Evolutionary conservation across 2,329 filamentous ascomycete species (phyloP).

Genomic region (Seiridium cupressi): DNA sequence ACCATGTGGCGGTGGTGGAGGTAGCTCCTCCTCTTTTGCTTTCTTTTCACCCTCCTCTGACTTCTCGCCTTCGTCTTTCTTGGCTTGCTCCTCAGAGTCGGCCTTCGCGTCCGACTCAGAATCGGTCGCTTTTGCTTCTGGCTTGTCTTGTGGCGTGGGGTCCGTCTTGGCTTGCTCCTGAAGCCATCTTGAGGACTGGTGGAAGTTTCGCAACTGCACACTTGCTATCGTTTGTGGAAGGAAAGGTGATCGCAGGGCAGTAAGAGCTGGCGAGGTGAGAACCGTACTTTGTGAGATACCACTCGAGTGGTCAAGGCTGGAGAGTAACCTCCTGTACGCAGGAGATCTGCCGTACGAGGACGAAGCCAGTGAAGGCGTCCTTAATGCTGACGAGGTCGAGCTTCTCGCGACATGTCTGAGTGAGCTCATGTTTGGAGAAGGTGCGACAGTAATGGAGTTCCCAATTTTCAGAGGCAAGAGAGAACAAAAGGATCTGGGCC

Average conservation of each 20-base stretch:
- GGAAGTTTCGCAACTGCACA: constrained; percentile 36
- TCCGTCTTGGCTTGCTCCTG: constrained; percentile 34
- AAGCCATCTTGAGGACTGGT: constrained; percentile 30
- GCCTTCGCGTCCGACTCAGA: constrained; percentile 22
- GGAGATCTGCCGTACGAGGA: constrained; percentile 42
- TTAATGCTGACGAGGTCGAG: constrained; percentile 38
- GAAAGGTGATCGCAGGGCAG: constrained; percentile 45
- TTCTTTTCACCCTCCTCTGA: constrained; percentile 49
- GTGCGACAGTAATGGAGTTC: neutral
- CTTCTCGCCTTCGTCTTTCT: constrained; percentile 44
- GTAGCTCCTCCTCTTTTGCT: constrained; percentile 65
- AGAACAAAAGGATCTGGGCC: neutral
- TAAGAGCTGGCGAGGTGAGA: constrained; percentile 27
- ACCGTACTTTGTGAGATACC: constrained; percentile 24
- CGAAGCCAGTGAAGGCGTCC: constrained; percentile 37
- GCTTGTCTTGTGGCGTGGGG: constrained; percentile 29
- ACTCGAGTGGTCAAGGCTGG: constrained; percentile 22
- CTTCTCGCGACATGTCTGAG: constrained; percentile 40
- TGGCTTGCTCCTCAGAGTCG: constrained; percentile 41
- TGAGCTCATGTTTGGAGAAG: constrained; percentile 41
- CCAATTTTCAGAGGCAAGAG: neutral
- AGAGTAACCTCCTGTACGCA: constrained; percentile 46
- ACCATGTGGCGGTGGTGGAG: constrained; percentile 92
- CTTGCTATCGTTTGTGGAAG: constrained; percentile 38
- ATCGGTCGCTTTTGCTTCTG: constrained; percentile 22